These are phyloP conservation scores for Coemansia reversa DNA, from an alignment of 192 early-diverging fungal species.

Conservation along the genomic window DNA sequence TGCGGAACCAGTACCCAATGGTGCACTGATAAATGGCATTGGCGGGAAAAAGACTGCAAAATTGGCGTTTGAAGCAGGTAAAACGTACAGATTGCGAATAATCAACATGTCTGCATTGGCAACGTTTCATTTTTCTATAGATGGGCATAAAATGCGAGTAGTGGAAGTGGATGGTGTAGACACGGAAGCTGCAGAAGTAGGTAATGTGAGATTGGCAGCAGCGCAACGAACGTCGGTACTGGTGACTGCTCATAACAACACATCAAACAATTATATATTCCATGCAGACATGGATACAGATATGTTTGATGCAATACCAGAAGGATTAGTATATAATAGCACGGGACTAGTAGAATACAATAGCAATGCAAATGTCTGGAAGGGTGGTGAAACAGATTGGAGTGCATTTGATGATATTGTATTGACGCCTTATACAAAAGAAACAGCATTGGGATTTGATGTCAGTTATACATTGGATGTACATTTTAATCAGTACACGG, in stretches of 20 bases:
- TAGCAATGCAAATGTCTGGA: slow-evolving; percentile 18
- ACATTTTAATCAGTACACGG: slow-evolving; percentile 62
- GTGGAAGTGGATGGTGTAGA: slow-evolving; percentile 82
- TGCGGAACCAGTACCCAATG: slow-evolving; percentile 66
- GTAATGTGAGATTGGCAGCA: slow-evolving; percentile 61
- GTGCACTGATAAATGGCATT: slow-evolving; percentile 65
- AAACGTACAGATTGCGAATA: slow-evolving; percentile 80
- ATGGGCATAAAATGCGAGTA: slow-evolving; percentile 72
- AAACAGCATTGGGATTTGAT: slow-evolving; percentile 51
- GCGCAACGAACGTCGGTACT: slow-evolving; percentile 83
- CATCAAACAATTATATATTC: slow-evolving; percentile 65
- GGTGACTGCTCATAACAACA: slow-evolving; percentile 66
- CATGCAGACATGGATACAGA: slow-evolving; percentile 73
- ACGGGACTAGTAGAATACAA: slow-evolving; percentile 62
- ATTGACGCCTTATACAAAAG: slow-evolving; percentile 55
- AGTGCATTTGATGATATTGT: slow-evolving; percentile 58
- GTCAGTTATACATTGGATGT: slow-evolving; percentile 58
- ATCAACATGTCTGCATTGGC: slow-evolving; percentile 79
- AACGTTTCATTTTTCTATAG: slow-evolving; percentile 77
- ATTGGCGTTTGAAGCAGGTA: slow-evolving; percentile 67
- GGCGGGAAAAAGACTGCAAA: slow-evolving; percentile 27
- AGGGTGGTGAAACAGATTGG: slow-evolving; percentile 33
- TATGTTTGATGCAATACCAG: slow-evolving; percentile 73
- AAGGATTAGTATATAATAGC: slow-evolving; percentile 58
- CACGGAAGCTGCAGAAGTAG: slow-evolving; percentile 57